Evolutionary conservation across 495 filamentous ascomycete species (phyloP).

Genomic region (Amniculicola lignicola): DNA sequence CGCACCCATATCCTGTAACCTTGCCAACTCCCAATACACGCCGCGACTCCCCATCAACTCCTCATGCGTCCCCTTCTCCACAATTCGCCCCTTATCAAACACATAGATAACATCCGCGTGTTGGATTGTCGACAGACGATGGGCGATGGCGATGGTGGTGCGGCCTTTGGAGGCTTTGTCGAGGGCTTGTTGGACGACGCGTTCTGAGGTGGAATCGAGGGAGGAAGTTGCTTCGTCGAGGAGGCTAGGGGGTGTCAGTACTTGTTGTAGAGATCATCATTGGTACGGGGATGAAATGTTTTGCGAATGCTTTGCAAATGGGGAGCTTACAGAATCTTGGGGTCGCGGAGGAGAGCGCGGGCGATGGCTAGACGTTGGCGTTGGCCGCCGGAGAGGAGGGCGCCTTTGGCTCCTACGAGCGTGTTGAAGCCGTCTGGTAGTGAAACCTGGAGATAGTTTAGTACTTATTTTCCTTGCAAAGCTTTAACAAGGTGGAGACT

Average conservation of each 20-base stretch:
- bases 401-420: conserved; percentile 42
- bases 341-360: conserved; percentile 60
- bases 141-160: conserved; percentile 84
- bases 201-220: conserved; percentile 83
- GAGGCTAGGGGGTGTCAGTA: conserved; percentile 45
- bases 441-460: conserved; percentile 3
- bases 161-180: conserved; percentile 41
- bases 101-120: conserved; percentile 85
- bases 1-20: conserved; percentile 42
- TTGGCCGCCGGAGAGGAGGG: conserved; percentile 43
- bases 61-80: conserved; percentile 68
- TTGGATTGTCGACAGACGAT: conserved; percentile 79
- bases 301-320: no score
- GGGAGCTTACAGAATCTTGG: conserved; percentile 58
- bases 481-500: background rate
- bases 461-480: background rate
- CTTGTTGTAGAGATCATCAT: no score
- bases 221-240: conserved; percentile 88
- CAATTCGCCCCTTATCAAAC: conserved; percentile 68
- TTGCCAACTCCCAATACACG: conserved; percentile 38
- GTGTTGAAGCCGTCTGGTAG: conserved; percentile 42
- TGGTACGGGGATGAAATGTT: no score
- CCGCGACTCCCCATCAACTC: conserved; percentile 54
- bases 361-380: conserved; percentile 46
- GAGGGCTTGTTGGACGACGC: conserved; percentile 62